phyloP scores from a whole-genome alignment of 306 rosid species.

The Mimosa bimucronata region DNA sequence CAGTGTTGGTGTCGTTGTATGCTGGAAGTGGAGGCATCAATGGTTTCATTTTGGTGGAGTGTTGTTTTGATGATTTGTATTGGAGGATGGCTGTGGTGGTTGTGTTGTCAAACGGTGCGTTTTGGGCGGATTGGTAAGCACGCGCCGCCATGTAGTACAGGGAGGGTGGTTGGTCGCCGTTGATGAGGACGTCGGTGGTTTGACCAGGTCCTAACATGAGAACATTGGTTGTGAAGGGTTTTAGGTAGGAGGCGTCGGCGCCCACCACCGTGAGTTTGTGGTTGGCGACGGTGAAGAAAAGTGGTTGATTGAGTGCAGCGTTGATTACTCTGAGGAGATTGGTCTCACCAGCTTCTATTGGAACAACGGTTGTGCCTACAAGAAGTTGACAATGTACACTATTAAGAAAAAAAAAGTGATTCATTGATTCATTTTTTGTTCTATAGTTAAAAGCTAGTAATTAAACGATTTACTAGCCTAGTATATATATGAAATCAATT shows the following conservation, averaged over 20 bases:
- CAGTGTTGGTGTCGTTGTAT: constrained; percentile 84
- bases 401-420: too few species aligned
- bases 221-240: constrained; percentile 77
- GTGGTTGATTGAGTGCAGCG: constrained; percentile 72
- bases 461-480: too few species aligned
- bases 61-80: constrained; percentile 61
- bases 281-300: constrained; percentile 83
- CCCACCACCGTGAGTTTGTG: constrained; percentile 84
- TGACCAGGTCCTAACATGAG: constrained; percentile 96
- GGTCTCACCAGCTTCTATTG: constrained; percentile 83
- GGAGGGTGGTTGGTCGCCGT: constrained; percentile 72
- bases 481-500: too few species aligned
- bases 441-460: too few species aligned
- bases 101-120: constrained; percentile 78
- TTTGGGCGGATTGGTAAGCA: constrained; percentile 79
- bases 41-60: constrained; percentile 46
- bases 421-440: too few species aligned
- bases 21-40: constrained; percentile 69
- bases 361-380: constrained; percentile 67
- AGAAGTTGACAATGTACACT: background rate
- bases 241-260: constrained; percentile 89
- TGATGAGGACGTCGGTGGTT: constrained; percentile 90
- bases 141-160: constrained; percentile 87
- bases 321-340: constrained; percentile 76
- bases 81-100: constrained; percentile 89